Evolutionary conservation across 306 rosid species (phyloP).

Genomic region (Sophora flavescens): DNA sequence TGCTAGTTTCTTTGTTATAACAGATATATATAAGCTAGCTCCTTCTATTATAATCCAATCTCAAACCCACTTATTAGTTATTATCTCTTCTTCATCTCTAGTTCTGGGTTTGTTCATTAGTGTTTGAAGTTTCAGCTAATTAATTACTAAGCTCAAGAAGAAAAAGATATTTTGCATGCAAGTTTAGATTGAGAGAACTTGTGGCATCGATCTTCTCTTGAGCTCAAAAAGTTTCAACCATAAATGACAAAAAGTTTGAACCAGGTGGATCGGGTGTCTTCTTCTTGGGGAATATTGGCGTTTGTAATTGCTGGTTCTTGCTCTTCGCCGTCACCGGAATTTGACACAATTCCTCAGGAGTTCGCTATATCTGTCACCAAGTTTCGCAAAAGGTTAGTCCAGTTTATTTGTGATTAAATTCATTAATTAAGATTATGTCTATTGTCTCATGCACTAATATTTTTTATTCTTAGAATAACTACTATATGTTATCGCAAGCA

Average conservation of each 20-base stretch:
- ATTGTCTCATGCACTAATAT: neutral
- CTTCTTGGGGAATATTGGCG: constrained; percentile 24
- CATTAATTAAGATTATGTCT: too few relatives aligned
- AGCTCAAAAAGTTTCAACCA: constrained; percentile 36
- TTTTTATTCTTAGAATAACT: too few relatives aligned
- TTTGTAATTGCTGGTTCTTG: constrained; percentile 38
- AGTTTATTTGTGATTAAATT: neutral
- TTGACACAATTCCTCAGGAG: constrained; percentile 53
- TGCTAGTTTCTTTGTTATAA: neutral
- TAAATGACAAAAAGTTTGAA: constrained; percentile 74
- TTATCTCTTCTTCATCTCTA: neutral
- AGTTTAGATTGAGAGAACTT: neutral
- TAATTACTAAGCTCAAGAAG: neutral
- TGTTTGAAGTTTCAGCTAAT: neutral
- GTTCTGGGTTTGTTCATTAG: neutral
- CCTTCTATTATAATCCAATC: neutral
- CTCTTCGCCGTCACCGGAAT: constrained; percentile 59
- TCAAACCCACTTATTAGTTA: neutral
- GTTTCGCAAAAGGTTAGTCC: constrained; percentile 71
- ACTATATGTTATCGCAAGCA: too few relatives aligned
- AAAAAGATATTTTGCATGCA: constrained; percentile 14
- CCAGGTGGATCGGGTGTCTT: constrained; percentile 25
- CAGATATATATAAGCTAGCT: neutral
- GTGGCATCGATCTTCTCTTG: neutral
- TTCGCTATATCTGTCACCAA: constrained; percentile 60